Evolutionary conservation across 805 yeast species (phyloP), one percentile per base, ranked within the genome.

Genomic region (Hyphopichia homilentoma): DNA sequence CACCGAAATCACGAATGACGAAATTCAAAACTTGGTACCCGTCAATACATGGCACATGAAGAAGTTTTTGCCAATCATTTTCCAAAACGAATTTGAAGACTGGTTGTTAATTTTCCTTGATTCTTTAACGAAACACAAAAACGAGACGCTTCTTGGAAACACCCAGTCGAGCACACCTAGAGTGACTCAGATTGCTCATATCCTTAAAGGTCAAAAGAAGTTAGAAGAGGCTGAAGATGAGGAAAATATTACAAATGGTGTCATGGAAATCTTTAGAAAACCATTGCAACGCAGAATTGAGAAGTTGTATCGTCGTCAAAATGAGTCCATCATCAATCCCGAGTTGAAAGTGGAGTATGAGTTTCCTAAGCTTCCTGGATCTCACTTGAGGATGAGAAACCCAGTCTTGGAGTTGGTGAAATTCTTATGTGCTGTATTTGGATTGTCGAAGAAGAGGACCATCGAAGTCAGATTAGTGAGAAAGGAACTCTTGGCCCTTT

Each of bases 361-460:
- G 21, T 83, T 85, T 44, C 96, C 97, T 0, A 49, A 47, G 8
- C 68, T 84, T 7, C 86, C 97, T 0, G 97, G 97, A 0, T 80
- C 84, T 1, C 74, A 76, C 47, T 51, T 76, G 24, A 49, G 54
- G 9, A 48, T 76, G 52, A 70, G 69, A 21, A 84, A 82, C 45
- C 96, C 97, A 3, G 65, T 88, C 2, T 59, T 90, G 32, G 95
- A 87, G 49, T 65, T 90, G 26, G 84, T 84, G 21, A 93, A 90
- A 52, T 73, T 64, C 36, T 44, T 94, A 16, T 73, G 84, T 47
- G 87, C 87, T 4, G 78, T 88, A 1, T 75, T 84, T 55, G 65
- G 78, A 2, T 64, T 90, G 8, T 84, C 88, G 0, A 62, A 67
- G 27, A 72, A 73, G 29, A 63, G 89, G 31, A 73, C 69, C 29